Evolutionary conservation across 352 stramenopile species (phyloP).

Genomic region (Globisporangium splendens): DNA sequence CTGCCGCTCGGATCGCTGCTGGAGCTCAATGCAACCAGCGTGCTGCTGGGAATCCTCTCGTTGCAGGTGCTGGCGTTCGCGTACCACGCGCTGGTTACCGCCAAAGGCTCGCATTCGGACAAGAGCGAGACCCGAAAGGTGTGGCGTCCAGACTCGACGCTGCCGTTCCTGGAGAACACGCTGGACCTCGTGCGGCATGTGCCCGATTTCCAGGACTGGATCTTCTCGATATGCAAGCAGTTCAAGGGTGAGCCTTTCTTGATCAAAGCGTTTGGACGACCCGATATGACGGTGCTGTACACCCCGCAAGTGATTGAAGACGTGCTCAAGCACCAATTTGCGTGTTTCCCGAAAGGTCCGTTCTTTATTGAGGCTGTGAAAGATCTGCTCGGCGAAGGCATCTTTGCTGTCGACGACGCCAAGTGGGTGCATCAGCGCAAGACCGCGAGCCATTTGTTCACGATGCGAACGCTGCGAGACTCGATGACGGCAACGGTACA

Average conservation of each 20-base stretch:
- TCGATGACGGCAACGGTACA: constrained; percentile 42
- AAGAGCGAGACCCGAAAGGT: constrained; percentile 1
- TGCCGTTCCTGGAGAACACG: constrained; percentile 35
- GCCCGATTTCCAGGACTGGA: constrained; percentile 40
- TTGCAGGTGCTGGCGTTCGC: too few relatives aligned
- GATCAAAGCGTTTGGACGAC: constrained; percentile 25
- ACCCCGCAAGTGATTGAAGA: constrained; percentile 43
- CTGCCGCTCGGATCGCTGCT: too few relatives aligned
- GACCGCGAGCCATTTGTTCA: constrained; percentile 50
- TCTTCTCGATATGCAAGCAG: constrained; percentile 21
- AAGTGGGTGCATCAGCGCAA: constrained; percentile 57
- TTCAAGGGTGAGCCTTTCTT: constrained; percentile 29
- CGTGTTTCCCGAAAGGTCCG: constrained; percentile 61
- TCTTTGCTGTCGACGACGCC: constrained; percentile 42
- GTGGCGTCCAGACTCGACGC: constrained; percentile 14
- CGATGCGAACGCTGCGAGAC: constrained; percentile 30
- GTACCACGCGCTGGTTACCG: too few relatives aligned
- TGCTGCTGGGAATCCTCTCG: too few relatives aligned
- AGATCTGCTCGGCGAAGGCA: constrained; percentile 44
- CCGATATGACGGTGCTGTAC: constrained; percentile 31
- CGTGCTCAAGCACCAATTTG: constrained; percentile 62
- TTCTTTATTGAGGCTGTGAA: constrained; percentile 26
- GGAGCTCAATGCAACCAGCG: too few relatives aligned
- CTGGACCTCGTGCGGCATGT: constrained; percentile 28
- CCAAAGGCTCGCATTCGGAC: too few relatives aligned